A percentile compares a stretch with the other conserved stretches of the same genome.
phyloP scores from a whole-genome alignment of 139 green algal genomes.

The Volvox reticuliferus region DNA sequence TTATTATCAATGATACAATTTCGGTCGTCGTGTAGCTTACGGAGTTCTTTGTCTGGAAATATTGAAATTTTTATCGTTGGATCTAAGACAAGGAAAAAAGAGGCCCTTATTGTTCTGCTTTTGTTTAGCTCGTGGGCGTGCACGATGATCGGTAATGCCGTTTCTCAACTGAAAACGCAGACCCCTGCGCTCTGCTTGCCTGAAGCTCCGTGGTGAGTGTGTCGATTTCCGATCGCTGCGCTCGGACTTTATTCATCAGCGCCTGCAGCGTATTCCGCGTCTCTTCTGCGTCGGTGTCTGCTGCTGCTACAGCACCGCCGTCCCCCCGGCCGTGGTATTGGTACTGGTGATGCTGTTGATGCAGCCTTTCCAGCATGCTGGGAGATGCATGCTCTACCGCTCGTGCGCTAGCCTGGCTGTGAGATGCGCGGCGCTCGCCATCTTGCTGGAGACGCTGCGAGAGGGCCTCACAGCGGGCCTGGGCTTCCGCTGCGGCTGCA shows the following conservation, averaged over 20 bases:
- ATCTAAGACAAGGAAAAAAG: too few relatives aligned
- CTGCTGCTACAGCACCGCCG: neutral
- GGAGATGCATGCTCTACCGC: slow-evolving; percentile 5
- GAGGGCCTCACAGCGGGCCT: slow-evolving; percentile 29
- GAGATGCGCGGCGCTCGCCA: slow-evolving; percentile 8
- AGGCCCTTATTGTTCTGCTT: too few relatives aligned
- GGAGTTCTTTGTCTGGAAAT: too few relatives aligned
- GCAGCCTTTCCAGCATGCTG: slow-evolving; percentile 23
- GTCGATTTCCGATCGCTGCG: slow-evolving; percentile 27
- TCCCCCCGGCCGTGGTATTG: too few relatives aligned
- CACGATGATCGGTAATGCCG: too few relatives aligned
- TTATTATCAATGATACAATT: too few relatives aligned
- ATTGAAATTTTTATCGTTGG: too few relatives aligned
- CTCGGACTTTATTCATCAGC: slow-evolving; percentile 11
- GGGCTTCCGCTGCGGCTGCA: slow-evolving; percentile 14
- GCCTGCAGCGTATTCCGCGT: neutral
- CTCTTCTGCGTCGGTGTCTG: neutral
- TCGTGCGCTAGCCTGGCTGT: slow-evolving; percentile 24
- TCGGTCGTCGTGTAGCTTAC: too few relatives aligned
- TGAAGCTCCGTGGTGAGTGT: slow-evolving; percentile 3
- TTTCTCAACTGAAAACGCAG: too few relatives aligned
- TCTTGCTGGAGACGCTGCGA: slow-evolving; percentile 41
- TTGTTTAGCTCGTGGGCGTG: too few relatives aligned
- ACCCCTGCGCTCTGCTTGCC: neutral
- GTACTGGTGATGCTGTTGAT: neutral